Conservation (phyloP, 2,329 filamentous ascomycete genomes). For the Phoma sp. region DNA sequence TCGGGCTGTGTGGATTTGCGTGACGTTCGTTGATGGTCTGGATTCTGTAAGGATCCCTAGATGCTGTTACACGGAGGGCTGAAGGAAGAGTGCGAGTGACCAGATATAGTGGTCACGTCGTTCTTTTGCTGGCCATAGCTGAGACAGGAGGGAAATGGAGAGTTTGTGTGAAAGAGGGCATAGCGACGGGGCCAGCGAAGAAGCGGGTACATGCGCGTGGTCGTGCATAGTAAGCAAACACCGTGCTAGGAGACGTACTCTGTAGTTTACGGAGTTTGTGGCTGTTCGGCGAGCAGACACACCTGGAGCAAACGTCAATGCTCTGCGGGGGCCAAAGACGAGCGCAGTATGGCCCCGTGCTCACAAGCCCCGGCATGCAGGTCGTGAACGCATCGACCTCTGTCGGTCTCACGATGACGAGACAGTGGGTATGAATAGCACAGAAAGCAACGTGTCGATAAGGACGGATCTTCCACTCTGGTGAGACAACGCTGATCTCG, state of each 20-base stretch:
- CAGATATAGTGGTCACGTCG: conserved; percentile 32
- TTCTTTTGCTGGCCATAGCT: conserved; percentile 25
- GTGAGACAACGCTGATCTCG: too few relatives aligned
- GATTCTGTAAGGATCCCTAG: conserved; percentile 6
- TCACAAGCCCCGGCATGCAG: background rate
- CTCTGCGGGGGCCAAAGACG: background rate
- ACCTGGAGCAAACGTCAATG: background rate
- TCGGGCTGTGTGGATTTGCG: background rate
- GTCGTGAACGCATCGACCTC: too few relatives aligned
- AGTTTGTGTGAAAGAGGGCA: conserved; percentile 14
- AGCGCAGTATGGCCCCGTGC: background rate
- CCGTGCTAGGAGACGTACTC: background rate
- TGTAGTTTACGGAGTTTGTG: background rate
- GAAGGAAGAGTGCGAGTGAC: conserved; percentile 11
- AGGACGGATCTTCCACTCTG: background rate
- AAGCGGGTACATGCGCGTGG: conserved; percentile 9
- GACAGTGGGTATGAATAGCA: conserved; percentile 1
- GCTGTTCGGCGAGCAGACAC: background rate
- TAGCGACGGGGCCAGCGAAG: conserved; percentile 16
- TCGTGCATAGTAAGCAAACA: conserved; percentile 5
- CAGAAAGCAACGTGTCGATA: background rate
- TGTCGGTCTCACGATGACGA: background rate
- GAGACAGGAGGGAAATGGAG: conserved; percentile 26
- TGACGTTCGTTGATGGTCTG: conserved; percentile 4
- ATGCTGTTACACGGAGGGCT: conserved; percentile 30